phyloP scores from a whole-genome alignment of 176 grass and related monocot species.

The Elaeis guineensis region DNA sequence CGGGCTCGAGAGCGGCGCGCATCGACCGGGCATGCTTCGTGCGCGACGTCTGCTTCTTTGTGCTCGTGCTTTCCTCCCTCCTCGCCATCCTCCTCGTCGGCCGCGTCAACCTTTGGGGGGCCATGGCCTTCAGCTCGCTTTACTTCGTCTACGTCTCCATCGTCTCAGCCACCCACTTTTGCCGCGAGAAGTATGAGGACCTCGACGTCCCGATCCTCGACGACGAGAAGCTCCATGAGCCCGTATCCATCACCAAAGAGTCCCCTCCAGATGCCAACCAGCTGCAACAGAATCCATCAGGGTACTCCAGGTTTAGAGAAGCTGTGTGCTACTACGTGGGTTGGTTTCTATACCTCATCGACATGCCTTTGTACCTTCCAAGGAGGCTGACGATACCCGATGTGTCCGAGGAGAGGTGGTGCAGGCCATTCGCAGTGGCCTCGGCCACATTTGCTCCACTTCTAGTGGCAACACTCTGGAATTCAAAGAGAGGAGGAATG shows the following conservation, averaged over 20 bases:
- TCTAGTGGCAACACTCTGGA: background rate
- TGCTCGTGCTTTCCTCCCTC: conserved; percentile 13
- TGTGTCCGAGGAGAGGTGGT: background rate
- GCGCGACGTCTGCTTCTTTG: background rate
- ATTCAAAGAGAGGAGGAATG: background rate
- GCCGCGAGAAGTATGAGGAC: conserved; percentile 1
- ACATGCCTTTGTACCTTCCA: background rate
- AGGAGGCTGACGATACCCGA: background rate
- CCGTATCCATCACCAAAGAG: background rate
- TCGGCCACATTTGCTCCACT: background rate
- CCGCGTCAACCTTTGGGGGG: background rate
- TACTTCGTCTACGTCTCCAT: conserved; percentile 4
- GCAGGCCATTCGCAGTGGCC: conserved; percentile 2
- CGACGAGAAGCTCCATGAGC: conserved; percentile 1
- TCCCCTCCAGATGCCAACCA: background rate
- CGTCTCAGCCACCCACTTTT: background rate
- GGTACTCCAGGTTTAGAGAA: background rate
- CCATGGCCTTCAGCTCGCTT: background rate
- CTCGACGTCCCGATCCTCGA: background rate
- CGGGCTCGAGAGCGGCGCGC: background rate
- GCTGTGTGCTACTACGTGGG: background rate
- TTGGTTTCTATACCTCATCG: background rate
- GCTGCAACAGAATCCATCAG: background rate
- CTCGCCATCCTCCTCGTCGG: background rate
- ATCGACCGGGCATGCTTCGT: background rate